phyloP scores from a whole-genome alignment of 2,329 filamentous ascomycete genomes.

The Proliferodiscus dingleyae region DNA sequence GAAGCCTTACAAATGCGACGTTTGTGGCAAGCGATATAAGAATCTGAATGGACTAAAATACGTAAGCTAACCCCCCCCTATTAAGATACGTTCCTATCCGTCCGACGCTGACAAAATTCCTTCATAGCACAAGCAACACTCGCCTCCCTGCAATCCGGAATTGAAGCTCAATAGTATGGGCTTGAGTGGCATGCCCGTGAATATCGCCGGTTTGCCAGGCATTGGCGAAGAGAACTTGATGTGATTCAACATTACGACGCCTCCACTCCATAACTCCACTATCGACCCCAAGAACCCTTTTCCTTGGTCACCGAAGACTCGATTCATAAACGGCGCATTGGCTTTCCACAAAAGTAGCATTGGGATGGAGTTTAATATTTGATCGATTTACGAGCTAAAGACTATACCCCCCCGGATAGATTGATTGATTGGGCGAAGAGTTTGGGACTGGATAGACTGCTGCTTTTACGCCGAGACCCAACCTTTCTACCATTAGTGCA shows the following conservation, averaged over 20 bases:
- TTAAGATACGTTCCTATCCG: too few species aligned
- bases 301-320: too few species aligned
- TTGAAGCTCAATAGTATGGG: conserved; percentile 44
- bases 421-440: conserved; percentile 16
- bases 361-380: conserved; percentile 25
- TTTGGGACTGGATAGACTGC: conserved; percentile 20
- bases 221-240: conserved; percentile 49
- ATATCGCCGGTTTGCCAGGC: conserved; percentile 44
- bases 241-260: conserved; percentile 13
- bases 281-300: too few species aligned
- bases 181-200: conserved; percentile 27
- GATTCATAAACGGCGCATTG: conserved; percentile 15
- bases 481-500: too few species aligned
- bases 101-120: neutral
- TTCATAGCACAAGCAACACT: conserved; percentile 68
- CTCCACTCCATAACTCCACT: conserved; percentile 1
- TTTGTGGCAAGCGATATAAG: conserved; percentile 98
- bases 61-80: conserved; percentile 42
- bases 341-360: conserved; percentile 22
- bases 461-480: conserved; percentile 4
- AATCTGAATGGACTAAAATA: conserved; percentile 99
- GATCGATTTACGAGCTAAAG: conserved; percentile 17
- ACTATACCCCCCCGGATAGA: conserved; percentile 31
- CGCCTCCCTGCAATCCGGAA: conserved; percentile 85
- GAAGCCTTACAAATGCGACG: conserved; percentile 96